Evolutionary conservation across 225 moss, liverwort and hornwort species (phyloP), one percentile per base, ranked within the genome.

Genomic region (Bryoerythrophyllum caledonicum): DNA sequence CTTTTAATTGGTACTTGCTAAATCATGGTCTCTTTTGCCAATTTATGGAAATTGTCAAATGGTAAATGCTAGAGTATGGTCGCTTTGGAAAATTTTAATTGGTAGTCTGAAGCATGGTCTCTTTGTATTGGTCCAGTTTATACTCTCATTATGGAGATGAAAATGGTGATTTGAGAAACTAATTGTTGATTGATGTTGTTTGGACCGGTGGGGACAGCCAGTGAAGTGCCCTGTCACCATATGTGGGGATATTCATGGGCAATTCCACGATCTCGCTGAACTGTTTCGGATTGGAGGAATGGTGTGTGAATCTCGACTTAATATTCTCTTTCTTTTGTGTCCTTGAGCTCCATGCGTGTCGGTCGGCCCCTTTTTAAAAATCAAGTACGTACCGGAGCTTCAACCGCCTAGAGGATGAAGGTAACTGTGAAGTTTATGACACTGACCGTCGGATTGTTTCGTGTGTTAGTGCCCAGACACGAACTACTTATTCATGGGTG

Each of bases 221-320:
- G 83, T 83, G 72, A 83, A 83, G 80, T 83, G 83, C 64, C 83
- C 83, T 72, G 83, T 83, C 14, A 83, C 83, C 8, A 63, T 83
- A 40, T 80, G 80, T 68, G 83, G 83, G 65, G 83, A 83, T 62
- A 83, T 83, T 60, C 83, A 83, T 27, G 83, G 83, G 55, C 83
- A 83, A 80, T 83, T 83, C 72, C 83, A 83, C 56, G 83, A 83
- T 73, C 83, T 83, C 16, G 83, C 83, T 24, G 83, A 83, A 56
- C 83, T 83, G 24, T 83, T 83, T 72, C 83, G 83, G 52, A 83
- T 83, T 59, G 83, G 83, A 80, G 83, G 83, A 76, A 83, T 79
- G 83, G 83, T 83, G 56, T 34, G 80, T 49, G 17, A n/a, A 19
- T 38, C 72, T 75, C 25, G 14, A 66, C 59, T 76, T 14, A 60